Evolutionary conservation across 192 early-diverging fungal species (phyloP).

Genomic region (Coemansia sp.): DNA sequence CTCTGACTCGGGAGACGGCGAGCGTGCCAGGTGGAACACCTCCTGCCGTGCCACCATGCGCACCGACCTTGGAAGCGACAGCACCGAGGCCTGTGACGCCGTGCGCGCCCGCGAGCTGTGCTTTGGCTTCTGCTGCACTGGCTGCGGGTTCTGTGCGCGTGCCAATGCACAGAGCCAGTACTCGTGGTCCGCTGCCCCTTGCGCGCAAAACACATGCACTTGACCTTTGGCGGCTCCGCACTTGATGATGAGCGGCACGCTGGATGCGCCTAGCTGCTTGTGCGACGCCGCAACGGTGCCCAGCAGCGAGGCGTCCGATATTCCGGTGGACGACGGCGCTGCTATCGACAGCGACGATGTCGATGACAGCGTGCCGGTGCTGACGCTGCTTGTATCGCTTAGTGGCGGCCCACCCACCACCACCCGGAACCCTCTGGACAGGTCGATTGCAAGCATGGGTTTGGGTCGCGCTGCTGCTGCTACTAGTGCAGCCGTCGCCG

Average conservation of each 20-base stretch:
- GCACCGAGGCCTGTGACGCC: background rate
- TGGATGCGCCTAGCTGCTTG: slow-evolving; percentile 27
- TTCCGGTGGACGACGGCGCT: background rate
- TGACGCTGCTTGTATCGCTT: background rate
- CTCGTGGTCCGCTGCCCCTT: slow-evolving; percentile 33
- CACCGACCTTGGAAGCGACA: background rate
- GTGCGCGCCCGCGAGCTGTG: background rate
- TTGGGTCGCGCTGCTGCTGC: background rate
- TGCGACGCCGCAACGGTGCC: slow-evolving; percentile 3
- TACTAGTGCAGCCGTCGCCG: background rate
- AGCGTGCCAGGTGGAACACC: background rate
- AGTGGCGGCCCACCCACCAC: slow-evolving; percentile 9
- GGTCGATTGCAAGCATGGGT: slow-evolving; percentile 13
- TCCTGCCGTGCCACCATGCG: slow-evolving; percentile 6
- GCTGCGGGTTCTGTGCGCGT: background rate
- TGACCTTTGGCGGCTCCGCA: slow-evolving; percentile 7
- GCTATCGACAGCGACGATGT: background rate
- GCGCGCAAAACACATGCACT: slow-evolving; percentile 42
- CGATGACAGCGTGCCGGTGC: background rate
- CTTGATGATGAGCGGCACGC: slow-evolving; percentile 37
- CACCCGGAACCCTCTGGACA: slow-evolving; percentile 29
- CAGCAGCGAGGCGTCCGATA: slow-evolving; percentile 3
- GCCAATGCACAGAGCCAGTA: slow-evolving; percentile 25
- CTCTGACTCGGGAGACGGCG: background rate
- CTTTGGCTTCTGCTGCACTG: background rate